Evolutionary conservation across 2,329 filamentous ascomycete species (phyloP).

Genomic region (Fusarium sp.): DNA sequence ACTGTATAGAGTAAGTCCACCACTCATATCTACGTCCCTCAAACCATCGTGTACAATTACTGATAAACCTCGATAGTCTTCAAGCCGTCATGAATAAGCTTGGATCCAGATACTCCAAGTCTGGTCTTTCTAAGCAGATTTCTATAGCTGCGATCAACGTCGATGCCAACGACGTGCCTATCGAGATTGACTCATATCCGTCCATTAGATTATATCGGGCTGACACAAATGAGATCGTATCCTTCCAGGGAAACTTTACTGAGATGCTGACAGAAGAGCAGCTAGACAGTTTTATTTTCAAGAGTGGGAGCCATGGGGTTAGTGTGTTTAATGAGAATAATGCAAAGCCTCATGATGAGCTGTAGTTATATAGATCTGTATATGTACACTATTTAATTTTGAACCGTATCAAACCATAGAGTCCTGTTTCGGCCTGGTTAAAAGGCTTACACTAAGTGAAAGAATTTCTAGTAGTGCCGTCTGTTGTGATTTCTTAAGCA

Average conservation of each 20-base stretch:
- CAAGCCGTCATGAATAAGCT: not conserved
- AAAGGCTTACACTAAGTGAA: too few species aligned
- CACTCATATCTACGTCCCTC: not conserved
- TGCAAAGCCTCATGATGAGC: not conserved
- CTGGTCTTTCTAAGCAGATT: not conserved
- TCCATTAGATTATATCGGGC: constrained; percentile 3
- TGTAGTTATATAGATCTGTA: not conserved
- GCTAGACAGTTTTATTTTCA: not conserved
- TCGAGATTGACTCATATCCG: constrained; percentile 7
- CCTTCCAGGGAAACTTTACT: not conserved
- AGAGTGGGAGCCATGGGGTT: not conserved
- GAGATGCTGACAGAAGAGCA: not conserved
- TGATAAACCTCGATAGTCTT: not conserved
- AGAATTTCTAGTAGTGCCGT: too few species aligned
- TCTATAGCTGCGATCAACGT: not conserved
- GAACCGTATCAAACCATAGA: too few species aligned
- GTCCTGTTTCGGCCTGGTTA: too few species aligned
- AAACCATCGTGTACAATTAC: not conserved
- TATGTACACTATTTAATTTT: too few species aligned
- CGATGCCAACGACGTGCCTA: constrained; percentile 7
- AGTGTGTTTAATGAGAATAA: not conserved
- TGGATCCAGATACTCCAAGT: not conserved
- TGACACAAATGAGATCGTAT: not conserved
- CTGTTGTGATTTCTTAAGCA: too few species aligned
- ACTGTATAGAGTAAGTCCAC: not conserved